These are phyloP conservation scores for Loxodes magnus DNA, from an alignment of 73 alveolate genomes.

Conservation along the genomic window DNA sequence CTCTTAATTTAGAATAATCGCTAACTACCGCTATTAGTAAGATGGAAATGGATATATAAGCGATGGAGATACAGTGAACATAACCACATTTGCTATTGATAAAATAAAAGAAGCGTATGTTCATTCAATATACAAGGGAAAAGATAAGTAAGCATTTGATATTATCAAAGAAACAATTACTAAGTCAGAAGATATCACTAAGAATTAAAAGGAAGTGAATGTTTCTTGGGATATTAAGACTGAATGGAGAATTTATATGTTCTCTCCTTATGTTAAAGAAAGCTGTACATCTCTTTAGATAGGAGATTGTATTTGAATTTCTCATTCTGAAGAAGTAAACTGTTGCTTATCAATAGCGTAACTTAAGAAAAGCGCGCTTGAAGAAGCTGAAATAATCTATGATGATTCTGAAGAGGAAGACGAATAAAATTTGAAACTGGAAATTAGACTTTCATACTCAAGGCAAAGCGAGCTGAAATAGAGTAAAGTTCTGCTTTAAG, in stretches of 20 bases:
- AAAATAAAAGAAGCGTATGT: not conserved
- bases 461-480: no score
- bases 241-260: not conserved
- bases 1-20: constrained; percentile 31
- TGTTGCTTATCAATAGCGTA: not conserved
- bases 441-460: no score
- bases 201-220: constrained; percentile 8
- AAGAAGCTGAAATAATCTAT: no score
- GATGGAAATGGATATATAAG: constrained; percentile 19
- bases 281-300: not conserved
- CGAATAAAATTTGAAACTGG: not conserved
- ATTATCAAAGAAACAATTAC: no score
- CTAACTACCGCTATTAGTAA: constrained; percentile 28
- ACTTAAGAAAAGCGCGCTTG: not conserved
- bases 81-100: not conserved
- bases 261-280: not conserved
- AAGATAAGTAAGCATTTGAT: no score
- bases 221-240: constrained; percentile 5
- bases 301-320: constrained; percentile 8
- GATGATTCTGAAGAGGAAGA: no score
- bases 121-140: constrained; percentile 3
- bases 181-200: no score
- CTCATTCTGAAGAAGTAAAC: constrained; percentile 12
- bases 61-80: not conserved
- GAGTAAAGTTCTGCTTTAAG: no score